phyloP scores from a whole-genome alignment of 2,329 filamentous ascomycete genomes.

The Phyllosticta citrichinensis region DNA sequence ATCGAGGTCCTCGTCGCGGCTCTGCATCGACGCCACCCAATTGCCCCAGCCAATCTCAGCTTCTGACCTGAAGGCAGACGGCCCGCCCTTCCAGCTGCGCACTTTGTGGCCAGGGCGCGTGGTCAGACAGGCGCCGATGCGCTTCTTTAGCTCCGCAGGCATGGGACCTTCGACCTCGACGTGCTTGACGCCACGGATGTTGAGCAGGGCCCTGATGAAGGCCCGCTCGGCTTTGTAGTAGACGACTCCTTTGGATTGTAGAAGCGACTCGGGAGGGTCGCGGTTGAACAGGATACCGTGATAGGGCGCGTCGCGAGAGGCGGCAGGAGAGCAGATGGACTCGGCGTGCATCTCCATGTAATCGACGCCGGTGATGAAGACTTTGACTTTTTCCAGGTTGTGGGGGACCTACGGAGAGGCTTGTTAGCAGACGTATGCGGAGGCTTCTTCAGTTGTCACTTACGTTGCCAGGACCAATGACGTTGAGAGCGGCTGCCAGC shows the following conservation, averaged over 20 bases:
- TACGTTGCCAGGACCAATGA: constrained; percentile 11
- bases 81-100: background rate
- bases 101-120: background rate
- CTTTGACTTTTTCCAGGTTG: background rate
- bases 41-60: background rate
- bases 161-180: constrained; percentile 10
- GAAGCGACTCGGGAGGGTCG: background rate
- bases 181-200: constrained; percentile 13
- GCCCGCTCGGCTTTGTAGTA: constrained; percentile 12
- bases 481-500: constrained; percentile 13
- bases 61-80: background rate
- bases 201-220: constrained; percentile 14
- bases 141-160: background rate
- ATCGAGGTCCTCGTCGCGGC: background rate
- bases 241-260: background rate
- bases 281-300: background rate
- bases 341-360: constrained; percentile 12
- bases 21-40: background rate
- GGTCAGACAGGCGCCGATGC: constrained; percentile 3
- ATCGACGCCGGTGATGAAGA: background rate
- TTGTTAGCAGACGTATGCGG: background rate
- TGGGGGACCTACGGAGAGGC: background rate
- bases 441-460: background rate
- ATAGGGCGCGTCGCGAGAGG: background rate
- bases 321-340: constrained; percentile 8